Base-by-base conservation (phyloP, 495 filamentous ascomycete species). In the Pyrenula aspistea region DNA sequence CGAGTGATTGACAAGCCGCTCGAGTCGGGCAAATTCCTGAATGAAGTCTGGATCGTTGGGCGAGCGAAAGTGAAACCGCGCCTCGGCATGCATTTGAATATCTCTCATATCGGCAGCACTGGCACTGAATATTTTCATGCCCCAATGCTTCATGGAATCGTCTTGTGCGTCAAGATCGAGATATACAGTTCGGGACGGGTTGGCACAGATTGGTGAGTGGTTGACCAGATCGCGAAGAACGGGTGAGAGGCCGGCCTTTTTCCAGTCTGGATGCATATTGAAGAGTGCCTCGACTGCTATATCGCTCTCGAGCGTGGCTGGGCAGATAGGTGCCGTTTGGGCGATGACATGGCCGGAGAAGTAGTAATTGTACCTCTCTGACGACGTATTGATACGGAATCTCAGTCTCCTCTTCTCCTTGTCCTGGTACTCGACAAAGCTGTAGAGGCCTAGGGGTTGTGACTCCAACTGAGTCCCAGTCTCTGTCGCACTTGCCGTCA, bases 311-410 rank as follows among this genome's bases (percentile, higher is more conserved):
- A 79, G 24, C 1, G 73, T 77, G 1, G 68, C 71, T 0, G 77
- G 78, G 20, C 73, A 77, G 4, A 78, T 71, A 1, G 73, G 73
- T 0, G 74, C 77, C 1, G 73, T 74, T 15, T 70, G 58, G 0
- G 70, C 76, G 22, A 78, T 74, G 1, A 72, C 49, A 59, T 81
- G 75, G 3, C 70, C 73, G 0, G 63, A 64, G 1, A 79, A 58
- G 21, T 72, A 63, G 11, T 62, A 60, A 11, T 69, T 22, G 56
- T 75, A 81, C 22, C 64, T 62, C 0, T 69, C 58, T 24, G 64
- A 66, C 53, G 55, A 56, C 0, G 75, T 79, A 53, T 80, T 76
- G 63, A 81, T 68, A n/a, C 67, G 63, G 61, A 80, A 80, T 8
- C 71, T 71, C 8, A 20, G 8, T 24, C 8, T 52, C 0, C 54